Conservation (phyloP, 306 rosid genomes). For the Quillaja saponaria region DNA sequence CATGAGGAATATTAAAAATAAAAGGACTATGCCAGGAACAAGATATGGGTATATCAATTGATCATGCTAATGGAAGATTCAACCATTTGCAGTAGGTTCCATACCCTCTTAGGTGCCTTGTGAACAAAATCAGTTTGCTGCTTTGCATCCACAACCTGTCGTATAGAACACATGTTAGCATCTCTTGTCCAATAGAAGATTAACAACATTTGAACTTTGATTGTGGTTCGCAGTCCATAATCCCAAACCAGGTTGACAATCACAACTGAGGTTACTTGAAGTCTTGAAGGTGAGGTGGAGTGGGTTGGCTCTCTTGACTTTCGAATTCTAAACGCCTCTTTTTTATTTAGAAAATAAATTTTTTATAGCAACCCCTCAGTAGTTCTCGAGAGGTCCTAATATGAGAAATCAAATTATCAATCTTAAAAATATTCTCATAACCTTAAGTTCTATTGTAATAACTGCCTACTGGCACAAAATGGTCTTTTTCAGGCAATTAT, state of each 20-base stretch:
- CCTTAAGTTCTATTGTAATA: slow-evolving; percentile 14
- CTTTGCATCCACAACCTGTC: slow-evolving; percentile 65
- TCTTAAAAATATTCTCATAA: slow-evolving; percentile 12
- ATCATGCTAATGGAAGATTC: slow-evolving; percentile 17
- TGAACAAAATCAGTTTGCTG: slow-evolving; percentile 70
- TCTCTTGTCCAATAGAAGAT: slow-evolving; percentile 4
- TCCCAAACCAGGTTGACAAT: background rate
- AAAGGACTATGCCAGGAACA: slow-evolving; percentile 20
- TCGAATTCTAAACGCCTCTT: too few relatives aligned
- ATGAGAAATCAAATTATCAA: slow-evolving; percentile 16
- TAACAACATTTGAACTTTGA: slow-evolving; percentile 13
- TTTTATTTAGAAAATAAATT: too few relatives aligned
- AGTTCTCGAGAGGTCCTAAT: too few relatives aligned
- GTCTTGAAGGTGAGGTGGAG: slow-evolving; percentile 15
- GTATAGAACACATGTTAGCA: slow-evolving; percentile 29
- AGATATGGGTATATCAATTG: background rate
- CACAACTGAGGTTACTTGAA: background rate
- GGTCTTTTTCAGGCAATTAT: slow-evolving; percentile 12
- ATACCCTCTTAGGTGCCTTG: slow-evolving; percentile 80
- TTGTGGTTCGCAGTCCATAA: slow-evolving; percentile 15
- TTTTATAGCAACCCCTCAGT: too few relatives aligned
- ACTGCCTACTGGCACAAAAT: slow-evolving; percentile 14
- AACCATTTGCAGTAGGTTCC: slow-evolving; percentile 24
- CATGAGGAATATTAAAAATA: background rate
- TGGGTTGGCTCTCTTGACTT: too few relatives aligned